These are phyloP conservation scores for Chlorencoelia australis DNA, from an alignment of 2,329 filamentous ascomycete genomes.

Conservation along the genomic window DNA sequence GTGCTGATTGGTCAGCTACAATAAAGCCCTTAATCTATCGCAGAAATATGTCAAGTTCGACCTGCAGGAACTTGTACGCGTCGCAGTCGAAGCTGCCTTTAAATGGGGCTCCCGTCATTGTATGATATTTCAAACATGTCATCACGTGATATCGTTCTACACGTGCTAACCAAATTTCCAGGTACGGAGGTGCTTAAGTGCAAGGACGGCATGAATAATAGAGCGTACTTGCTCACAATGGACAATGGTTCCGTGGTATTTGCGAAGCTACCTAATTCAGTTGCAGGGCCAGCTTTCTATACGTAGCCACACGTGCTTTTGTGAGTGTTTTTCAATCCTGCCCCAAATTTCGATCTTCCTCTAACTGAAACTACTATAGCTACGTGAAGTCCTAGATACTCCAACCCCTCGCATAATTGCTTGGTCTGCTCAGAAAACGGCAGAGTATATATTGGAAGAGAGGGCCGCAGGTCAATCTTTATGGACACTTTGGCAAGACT, in stretches of 20 bases:
- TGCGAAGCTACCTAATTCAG: conserved; percentile 7
- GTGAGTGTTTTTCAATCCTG: conserved; percentile 10
- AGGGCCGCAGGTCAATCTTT: conserved; percentile 9
- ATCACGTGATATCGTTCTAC: background rate
- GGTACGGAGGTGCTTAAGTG: conserved; percentile 15
- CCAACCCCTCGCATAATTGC: conserved; percentile 10
- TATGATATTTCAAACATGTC: background rate
- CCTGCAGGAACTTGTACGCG: conserved; percentile 6
- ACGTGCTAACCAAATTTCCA: background rate
- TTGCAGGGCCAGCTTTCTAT: conserved; percentile 14
- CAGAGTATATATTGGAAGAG: conserved; percentile 13
- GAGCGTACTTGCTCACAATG: conserved; percentile 21
- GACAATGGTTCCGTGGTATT: no score
- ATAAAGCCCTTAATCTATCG: conserved; percentile 1
- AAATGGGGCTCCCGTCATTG: conserved; percentile 7
- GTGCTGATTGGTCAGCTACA: background rate
- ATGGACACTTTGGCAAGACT: conserved; percentile 8
- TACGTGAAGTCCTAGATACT: conserved; percentile 9
- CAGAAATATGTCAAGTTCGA: conserved; percentile 10
- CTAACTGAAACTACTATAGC: conserved; percentile 3
- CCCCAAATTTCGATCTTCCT: background rate
- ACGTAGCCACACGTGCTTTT: conserved; percentile 18
- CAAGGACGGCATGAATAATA: conserved; percentile 22
- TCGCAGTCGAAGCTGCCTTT: conserved; percentile 3
- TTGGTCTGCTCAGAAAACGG: conserved; percentile 9